These are phyloP conservation scores for Penicillium diatomitis DNA, from an alignment of 495 filamentous ascomycete genomes.

Conservation along the genomic window DNA sequence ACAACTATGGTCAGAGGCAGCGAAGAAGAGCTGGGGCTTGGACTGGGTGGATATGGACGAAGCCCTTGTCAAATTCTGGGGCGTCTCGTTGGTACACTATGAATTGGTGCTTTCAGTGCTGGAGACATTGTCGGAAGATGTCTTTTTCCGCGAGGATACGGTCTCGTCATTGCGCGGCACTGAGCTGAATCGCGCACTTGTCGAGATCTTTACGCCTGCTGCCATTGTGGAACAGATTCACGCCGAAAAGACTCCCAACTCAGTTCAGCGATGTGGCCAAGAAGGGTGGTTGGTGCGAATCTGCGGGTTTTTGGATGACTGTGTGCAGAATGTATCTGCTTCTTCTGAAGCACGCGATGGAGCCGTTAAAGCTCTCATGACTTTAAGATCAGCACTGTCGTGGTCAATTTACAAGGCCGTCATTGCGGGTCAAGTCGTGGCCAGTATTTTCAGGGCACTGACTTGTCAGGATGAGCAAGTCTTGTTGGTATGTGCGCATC, in stretches of 20 bases:
- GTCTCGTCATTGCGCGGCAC: conserved; percentile 73
- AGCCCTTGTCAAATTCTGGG: conserved; percentile 73
- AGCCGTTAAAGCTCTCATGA: conserved; percentile 63
- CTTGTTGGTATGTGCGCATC: conserved; percentile 50
- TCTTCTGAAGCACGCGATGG: conserved; percentile 52
- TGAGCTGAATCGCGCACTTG: conserved; percentile 74
- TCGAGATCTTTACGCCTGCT: conserved; percentile 84
- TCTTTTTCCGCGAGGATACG: conserved; percentile 83
- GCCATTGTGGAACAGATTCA: conserved; percentile 64
- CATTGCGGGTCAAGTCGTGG: conserved; percentile 55
- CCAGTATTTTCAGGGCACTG: conserved; percentile 64
- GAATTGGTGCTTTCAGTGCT: conserved; percentile 73
- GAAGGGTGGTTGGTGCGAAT: conserved; percentile 84
- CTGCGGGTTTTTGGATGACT: conserved; percentile 63
- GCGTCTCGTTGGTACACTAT: conserved; percentile 61
- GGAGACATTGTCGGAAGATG: conserved; percentile 89
- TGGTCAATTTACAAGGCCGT: conserved; percentile 85
- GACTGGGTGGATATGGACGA: conserved; percentile 95
- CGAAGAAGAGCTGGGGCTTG: conserved; percentile 82
- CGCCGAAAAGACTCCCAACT: conserved; percentile 52
- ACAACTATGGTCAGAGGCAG: conserved; percentile 90
- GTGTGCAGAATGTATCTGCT: conserved; percentile 54
- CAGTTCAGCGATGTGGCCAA: conserved; percentile 58
- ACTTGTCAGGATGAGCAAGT: conserved; percentile 63
- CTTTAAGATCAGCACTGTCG: conserved; percentile 63